phyloP scores from a whole-genome alignment of 1,284 basidiomycete genomes.

The Puccinia polysora region DNA sequence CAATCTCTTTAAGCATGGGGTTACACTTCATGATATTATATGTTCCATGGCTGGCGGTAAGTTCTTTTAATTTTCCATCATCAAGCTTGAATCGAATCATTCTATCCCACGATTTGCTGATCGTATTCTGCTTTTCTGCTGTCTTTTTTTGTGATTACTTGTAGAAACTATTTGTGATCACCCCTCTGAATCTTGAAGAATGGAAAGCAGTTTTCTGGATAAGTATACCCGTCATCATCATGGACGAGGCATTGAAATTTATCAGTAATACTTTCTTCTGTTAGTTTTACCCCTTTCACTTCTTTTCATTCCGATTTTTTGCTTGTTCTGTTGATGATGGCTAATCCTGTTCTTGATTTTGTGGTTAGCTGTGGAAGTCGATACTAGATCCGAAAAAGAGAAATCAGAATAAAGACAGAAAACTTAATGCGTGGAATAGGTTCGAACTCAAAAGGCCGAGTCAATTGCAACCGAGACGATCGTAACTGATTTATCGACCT shows the following conservation, averaged over 20 bases:
- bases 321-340: no score
- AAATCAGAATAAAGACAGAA: no score
- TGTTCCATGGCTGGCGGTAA: constrained; percentile 83
- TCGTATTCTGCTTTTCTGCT: constrained; percentile 31
- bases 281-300: constrained; percentile 34
- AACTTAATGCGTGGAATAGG: no score
- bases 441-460: no score
- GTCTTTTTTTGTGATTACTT: constrained; percentile 31
- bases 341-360: no score
- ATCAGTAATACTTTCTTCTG: constrained; percentile 61
- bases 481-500: no score
- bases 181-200: constrained; percentile 81
- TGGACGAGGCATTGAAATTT: constrained; percentile 88
- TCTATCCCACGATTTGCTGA: background rate
- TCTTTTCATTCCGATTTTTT: background rate
- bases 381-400: no score
- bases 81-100: constrained; percentile 18
- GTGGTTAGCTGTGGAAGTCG: no score
- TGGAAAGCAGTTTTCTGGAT: constrained; percentile 91
- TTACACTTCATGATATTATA: constrained; percentile 92
- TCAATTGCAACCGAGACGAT: no score
- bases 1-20: constrained; percentile 81
- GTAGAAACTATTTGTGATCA: constrained; percentile 82
- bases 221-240: constrained; percentile 78
- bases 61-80: constrained; percentile 50